Evolutionary conservation across 352 stramenopile genomes (phyloP), one percentile per base, ranked within the genome.

Genomic region (Peronospora tabacina): DNA sequence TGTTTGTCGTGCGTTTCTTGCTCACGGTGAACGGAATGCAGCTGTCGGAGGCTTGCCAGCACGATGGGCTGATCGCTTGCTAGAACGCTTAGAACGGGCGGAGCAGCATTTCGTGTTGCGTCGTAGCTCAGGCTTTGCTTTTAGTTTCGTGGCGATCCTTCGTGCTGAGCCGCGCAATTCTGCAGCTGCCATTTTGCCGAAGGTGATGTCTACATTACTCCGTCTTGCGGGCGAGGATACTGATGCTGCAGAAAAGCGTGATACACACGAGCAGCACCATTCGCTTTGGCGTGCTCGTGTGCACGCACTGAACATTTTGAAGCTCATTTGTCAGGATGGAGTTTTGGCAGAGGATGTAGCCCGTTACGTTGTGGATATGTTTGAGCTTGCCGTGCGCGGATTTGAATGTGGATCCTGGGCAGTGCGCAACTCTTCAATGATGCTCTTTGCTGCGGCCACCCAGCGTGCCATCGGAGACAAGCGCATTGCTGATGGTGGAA

Each of bases 391-490:
- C 2, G 72, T 96, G 20, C 74, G 78, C 17, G 85, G 82, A 29
- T 96, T 96, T 49, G 76, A 94, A 24, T 82, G 78, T 42, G 72
- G 70, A 9, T 87, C 75, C 2, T 96, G 84, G 84, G 81, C 85
- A 1, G 87, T 96, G 19, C 82, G 87, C 20, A 96, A 96, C 66
- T 95, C 84, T 30, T 76, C 82, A 1, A 96, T 95, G 85, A 96
- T 96, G 87, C 74, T 96, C 34, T 95, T 95, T 40, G 75, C 82
- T 2, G 85, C 85, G 0, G 70, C 77, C 2, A 86, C 78, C 1
- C 81, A 91, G 53, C 75, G 83, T 38, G 81, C 75, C 16, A 74
- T 94, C 35, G 81, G 79, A 38, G 81, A 92, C 51, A 91, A 94
- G 49, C 77, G 84, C 24, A 81, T 91, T 49, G 81, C 81, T 9